Percentiles rank a stretch among this genome's conserved stretches.
Conservation (phyloP, 108 stramenopile genomes). For the Schizochytrium sp. region DNA sequence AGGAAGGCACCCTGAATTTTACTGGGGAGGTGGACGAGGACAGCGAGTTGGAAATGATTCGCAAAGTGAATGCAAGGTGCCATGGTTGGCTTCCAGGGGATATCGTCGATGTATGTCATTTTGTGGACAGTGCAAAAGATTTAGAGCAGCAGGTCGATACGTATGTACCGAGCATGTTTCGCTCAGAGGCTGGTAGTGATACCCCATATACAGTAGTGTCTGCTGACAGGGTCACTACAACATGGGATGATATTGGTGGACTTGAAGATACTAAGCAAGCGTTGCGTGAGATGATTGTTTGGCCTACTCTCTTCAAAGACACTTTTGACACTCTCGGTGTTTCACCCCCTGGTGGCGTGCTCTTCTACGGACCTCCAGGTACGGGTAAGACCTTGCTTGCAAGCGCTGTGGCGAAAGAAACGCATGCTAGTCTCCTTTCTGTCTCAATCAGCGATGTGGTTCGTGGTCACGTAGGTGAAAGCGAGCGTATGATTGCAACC, state of each 20-base stretch:
- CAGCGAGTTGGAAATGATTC: background rate
- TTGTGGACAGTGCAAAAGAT: background rate
- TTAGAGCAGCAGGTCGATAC: background rate
- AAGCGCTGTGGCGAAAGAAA: slow-evolving; percentile 99
- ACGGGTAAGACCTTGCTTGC: slow-evolving; percentile 99
- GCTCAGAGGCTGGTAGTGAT: background rate
- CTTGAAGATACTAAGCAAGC: slow-evolving; percentile 97
- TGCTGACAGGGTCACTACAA: slow-evolving; percentile 86
- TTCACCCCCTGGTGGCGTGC: slow-evolving; percentile 93
- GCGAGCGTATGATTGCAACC: slow-evolving; percentile 97
- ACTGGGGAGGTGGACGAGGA: background rate
- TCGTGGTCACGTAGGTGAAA: slow-evolving; percentile 99
- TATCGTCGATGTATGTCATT: slow-evolving; percentile 15
- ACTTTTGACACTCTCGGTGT: slow-evolving; percentile 93
- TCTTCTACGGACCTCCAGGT: slow-evolving; percentile 99
- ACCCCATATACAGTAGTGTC: background rate
- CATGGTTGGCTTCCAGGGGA: slow-evolving; percentile 34
- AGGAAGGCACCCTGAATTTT: background rate
- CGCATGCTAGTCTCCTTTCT: slow-evolving; percentile 98
- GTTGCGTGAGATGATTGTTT: slow-evolving; percentile 97
- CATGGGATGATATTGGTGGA: slow-evolving; percentile 98
- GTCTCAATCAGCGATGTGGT: slow-evolving; percentile 73
- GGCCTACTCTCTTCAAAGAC: slow-evolving; percentile 95
- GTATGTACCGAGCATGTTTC: slow-evolving; percentile 2
- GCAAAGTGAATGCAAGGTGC: background rate